Evolutionary conservation across 1,284 basidiomycete genomes (phyloP).

Genomic region (Melanopsichium pennsylvanicum): DNA sequence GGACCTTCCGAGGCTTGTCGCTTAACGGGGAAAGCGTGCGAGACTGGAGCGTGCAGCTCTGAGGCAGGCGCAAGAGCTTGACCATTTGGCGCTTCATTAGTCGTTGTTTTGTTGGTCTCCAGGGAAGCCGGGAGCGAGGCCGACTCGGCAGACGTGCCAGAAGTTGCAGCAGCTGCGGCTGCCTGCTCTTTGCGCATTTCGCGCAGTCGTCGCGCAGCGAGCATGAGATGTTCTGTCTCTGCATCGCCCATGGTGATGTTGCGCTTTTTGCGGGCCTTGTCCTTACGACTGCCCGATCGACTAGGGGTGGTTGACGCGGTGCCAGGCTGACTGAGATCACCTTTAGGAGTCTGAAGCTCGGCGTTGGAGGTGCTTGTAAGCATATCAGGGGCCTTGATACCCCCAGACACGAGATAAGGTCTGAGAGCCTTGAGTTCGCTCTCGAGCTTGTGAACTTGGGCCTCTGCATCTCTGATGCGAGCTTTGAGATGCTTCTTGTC

Average conservation of each 20-base stretch:
- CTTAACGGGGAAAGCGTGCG: slow-evolving; percentile 38
- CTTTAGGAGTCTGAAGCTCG: slow-evolving; percentile 13
- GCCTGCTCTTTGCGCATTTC: slow-evolving; percentile 49
- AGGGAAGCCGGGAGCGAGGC: slow-evolving; percentile 19
- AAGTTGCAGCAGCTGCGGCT: slow-evolving; percentile 13
- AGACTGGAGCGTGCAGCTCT: slow-evolving; percentile 13
- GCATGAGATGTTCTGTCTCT: slow-evolving; percentile 67
- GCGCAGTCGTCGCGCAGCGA: slow-evolving; percentile 64
- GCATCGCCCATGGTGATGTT: slow-evolving; percentile 67
- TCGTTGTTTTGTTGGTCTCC: slow-evolving; percentile 10
- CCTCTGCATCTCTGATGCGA: slow-evolving; percentile 60
- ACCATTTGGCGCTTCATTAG: not conserved
- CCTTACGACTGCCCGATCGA: slow-evolving; percentile 41
- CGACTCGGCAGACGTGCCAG: slow-evolving; percentile 12
- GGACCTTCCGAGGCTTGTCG: slow-evolving; percentile 45
- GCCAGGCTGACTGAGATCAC: slow-evolving; percentile 20
- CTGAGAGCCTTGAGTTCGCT: slow-evolving; percentile 57
- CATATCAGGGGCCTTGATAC: slow-evolving; percentile 28
- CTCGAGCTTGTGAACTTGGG: slow-evolving; percentile 61
- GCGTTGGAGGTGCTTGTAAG: slow-evolving; percentile 1
- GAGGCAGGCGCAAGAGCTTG: slow-evolving; percentile 31
- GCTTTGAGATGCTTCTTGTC: slow-evolving; percentile 62
- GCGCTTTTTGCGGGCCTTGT: slow-evolving; percentile 45
- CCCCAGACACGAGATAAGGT: slow-evolving; percentile 56
- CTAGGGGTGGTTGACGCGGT: slow-evolving; percentile 42